These are phyloP conservation scores for Botrytis galanthina DNA, from an alignment of 2,329 filamentous ascomycete genomes.

Conservation along the genomic window DNA sequence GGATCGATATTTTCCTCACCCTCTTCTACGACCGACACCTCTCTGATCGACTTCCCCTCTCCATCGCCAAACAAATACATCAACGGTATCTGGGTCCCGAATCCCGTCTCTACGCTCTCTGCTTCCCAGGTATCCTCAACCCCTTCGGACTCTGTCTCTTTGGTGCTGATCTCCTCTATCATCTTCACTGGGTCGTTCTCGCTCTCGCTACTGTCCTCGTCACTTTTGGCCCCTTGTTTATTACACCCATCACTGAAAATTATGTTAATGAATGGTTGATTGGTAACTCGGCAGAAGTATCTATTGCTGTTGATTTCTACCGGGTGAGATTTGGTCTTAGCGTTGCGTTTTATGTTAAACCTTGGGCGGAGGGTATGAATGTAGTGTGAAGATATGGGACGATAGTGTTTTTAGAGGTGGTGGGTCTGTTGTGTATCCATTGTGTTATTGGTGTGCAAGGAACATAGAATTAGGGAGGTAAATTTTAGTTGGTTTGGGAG, in stretches of 20 bases:
- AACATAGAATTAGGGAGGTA: neutral
- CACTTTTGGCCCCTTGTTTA: neutral
- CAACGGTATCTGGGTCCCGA: slow-evolving; percentile 26
- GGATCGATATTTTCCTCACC: neutral
- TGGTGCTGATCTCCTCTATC: neutral
- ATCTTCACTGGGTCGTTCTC: slow-evolving; percentile 11
- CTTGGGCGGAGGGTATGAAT: neutral
- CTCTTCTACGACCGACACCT: slow-evolving; percentile 32
- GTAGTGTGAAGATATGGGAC: slow-evolving; percentile 11
- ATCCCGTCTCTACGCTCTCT: slow-evolving; percentile 26
- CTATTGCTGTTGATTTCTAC: neutral
- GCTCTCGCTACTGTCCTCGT: slow-evolving; percentile 6
- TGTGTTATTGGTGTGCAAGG: neutral
- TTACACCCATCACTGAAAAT: slow-evolving; percentile 2
- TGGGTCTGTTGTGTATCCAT: neutral
- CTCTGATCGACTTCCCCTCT: slow-evolving; percentile 41
- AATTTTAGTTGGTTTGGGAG: slow-evolving; percentile 12
- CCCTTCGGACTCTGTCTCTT: slow-evolving; percentile 5
- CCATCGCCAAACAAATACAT: slow-evolving; percentile 11
- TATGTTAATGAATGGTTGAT: slow-evolving; percentile 15
- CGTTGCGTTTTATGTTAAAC: neutral
- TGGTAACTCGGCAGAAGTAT: neutral
- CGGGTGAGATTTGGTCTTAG: neutral
- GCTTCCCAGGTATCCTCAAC: neutral
- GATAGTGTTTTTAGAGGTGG: slow-evolving; percentile 2